Percentiles rank a stretch among this genome's conserved stretches.
Conservation (phyloP, 2,329 filamentous ascomycete genomes). For the Biscogniauxia marginata region DNA sequence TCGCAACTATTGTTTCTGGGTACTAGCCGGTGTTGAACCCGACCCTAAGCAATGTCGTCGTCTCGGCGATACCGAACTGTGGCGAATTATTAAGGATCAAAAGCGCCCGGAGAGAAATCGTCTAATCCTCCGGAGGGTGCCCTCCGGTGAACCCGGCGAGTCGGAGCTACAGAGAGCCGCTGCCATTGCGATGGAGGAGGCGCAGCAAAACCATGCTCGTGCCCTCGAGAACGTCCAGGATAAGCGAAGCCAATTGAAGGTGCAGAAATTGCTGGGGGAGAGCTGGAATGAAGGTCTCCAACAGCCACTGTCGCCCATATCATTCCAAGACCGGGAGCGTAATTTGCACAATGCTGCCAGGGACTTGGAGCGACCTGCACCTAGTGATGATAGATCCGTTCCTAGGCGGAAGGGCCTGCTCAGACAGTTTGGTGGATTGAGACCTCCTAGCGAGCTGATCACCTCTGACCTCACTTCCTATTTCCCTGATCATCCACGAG, state of each 20-base stretch:
- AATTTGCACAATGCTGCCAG: constrained; percentile 60
- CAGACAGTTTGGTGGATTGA: constrained; percentile 83
- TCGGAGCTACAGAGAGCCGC: constrained; percentile 85
- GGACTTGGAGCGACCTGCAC: constrained; percentile 56
- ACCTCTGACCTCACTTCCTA: constrained; percentile 95
- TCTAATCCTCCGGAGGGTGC: constrained; percentile 88
- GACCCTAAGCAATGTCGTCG: constrained; percentile 78
- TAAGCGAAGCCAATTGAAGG: constrained; percentile 79
- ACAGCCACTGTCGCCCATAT: constrained; percentile 82
- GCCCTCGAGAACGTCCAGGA: constrained; percentile 62
- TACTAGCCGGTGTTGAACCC: constrained; percentile 80
- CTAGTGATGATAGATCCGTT: constrained; percentile 45
- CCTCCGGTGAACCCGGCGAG: constrained; percentile 82
- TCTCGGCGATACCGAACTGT: constrained; percentile 81
- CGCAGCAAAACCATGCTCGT: constrained; percentile 67
- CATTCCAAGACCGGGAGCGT: constrained; percentile 67
- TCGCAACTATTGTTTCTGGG: constrained; percentile 95
- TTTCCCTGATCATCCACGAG: constrained; percentile 91
- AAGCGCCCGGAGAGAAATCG: constrained; percentile 84
- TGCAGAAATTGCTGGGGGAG: constrained; percentile 86
- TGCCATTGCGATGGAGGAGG: constrained; percentile 85
- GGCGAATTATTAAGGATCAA: constrained; percentile 86
- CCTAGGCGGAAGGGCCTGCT: constrained; percentile 55
- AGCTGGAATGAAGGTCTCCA: constrained; percentile 76
- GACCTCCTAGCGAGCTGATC: constrained; percentile 95